Base-by-base conservation (phyloP, 192 early-diverging fungal species). In the Lobosporangium transversale region DNA sequence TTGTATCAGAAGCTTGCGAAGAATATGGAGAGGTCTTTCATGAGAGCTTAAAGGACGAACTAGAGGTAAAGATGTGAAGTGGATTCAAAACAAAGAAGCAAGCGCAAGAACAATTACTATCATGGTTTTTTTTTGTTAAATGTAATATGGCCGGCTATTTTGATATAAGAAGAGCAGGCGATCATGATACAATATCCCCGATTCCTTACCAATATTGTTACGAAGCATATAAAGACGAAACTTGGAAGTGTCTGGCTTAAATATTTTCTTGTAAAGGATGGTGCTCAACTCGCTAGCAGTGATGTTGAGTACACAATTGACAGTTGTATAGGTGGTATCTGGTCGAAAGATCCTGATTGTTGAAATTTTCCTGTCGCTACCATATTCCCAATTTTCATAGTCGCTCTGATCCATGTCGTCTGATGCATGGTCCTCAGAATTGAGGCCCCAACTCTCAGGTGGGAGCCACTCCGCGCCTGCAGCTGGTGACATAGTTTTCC, bases 291-390 rank as follows among this genome's bases (percentile, higher is more conserved):
- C 93, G n/a, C 83, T 83, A 3, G 92, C 88, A 0, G 92, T 89
- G 8, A 92, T 89, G 26, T 82, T 84, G 24, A 93, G 78, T 7
- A 83, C 84, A 35, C 88, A 90, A 53, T 87, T 87, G 29, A 96
- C 87, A 0, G 92, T 94, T 17, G 89, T 89, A 68, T 93, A 96
- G 1, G 94, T 94, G 31, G 85, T 84, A 63, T 96, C 93, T 7
- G 85, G 84, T 44, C 91, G 84, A 68, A 92, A 96, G 11, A 95
- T 89, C 24, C 93, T 88, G 60, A 96, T 87, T 2, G 63, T 66
- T 21, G 71, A 65, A 0, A 44, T 12, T 12, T 63, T 75, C 20
- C 62, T 61, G 36, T 75, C 53, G n/a, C 63, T 62, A 30, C 49
- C n/a, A n/a, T n/a, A 66, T 15, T 75, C 71, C 71, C 71, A 75